A percentile compares a stretch with the other conserved stretches of the same genome.
These are phyloP conservation scores for Plasmodium coatneyi DNA, from an alignment of 169 alveolate genomes.

Conservation along the genomic window DNA sequence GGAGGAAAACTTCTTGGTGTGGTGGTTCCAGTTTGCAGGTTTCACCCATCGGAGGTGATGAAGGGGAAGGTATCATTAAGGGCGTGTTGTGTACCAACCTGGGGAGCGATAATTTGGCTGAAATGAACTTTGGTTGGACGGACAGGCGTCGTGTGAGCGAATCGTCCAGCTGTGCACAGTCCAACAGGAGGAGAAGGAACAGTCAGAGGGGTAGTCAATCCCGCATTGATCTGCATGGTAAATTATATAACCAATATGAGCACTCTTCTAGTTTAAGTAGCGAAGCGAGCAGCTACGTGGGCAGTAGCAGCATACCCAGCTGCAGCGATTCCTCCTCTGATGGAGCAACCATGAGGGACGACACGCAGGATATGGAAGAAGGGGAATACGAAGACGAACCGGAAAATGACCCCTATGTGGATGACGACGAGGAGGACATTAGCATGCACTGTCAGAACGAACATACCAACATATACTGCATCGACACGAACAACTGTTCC, in stretches of 20 bases:
- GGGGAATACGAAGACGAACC: background rate
- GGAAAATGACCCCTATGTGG: background rate
- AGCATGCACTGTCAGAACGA: background rate
- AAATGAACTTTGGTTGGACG: background rate
- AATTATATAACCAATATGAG: background rate
- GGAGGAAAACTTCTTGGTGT: too few relatives aligned
- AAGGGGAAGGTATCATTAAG: background rate
- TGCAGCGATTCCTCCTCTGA: background rate
- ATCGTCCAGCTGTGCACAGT: background rate
- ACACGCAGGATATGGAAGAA: background rate
- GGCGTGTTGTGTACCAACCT: background rate
- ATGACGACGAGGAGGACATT: background rate
- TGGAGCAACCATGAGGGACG: background rate
- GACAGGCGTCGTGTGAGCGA: background rate
- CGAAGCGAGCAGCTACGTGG: background rate
- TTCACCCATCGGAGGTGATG: background rate
- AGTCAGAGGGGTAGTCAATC: background rate
- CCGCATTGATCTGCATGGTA: background rate
- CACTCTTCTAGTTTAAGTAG: background rate
- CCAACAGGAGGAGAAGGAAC: background rate
- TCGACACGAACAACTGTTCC: conserved; percentile 28
- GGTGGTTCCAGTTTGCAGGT: background rate
- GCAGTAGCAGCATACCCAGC: background rate
- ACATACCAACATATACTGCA: background rate
- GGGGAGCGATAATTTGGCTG: background rate